phyloP scores from a whole-genome alignment of 1,139 yeast species.

The Zygosaccharomyces sapae region DNA sequence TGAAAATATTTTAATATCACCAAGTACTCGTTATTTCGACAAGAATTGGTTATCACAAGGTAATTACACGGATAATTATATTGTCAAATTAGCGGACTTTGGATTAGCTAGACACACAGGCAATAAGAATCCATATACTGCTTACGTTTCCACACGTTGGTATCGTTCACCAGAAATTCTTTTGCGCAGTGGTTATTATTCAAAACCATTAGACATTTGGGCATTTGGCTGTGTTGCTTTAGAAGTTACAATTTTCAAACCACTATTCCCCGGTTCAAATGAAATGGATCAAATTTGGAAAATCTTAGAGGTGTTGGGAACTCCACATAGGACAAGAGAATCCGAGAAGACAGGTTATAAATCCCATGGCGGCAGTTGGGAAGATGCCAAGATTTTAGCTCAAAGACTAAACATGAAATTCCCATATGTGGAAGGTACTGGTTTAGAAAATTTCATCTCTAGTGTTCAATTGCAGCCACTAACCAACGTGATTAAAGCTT shows the following conservation, averaged over 20 bases:
- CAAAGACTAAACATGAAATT: conserved; percentile 49
- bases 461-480: conserved; percentile 41
- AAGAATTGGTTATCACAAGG: conserved; percentile 36
- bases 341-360: conserved; percentile 27
- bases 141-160: conserved; percentile 94
- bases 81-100: conserved; percentile 84
- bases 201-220: conserved; percentile 86
- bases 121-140: conserved; percentile 56
- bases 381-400: conserved; percentile 51
- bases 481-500: conserved; percentile 49
- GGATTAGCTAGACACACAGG: conserved; percentile 73
- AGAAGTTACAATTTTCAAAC: conserved; percentile 70
- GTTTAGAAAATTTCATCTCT: conserved; percentile 39
- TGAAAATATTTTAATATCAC: conserved; percentile 74
- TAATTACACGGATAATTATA: conserved; percentile 45
- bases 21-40: conserved; percentile 53
- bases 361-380: conserved; percentile 69
- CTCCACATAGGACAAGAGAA: conserved; percentile 47
- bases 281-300: conserved; percentile 74
- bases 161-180: conserved; percentile 92
- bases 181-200: conserved; percentile 60
- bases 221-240: conserved; percentile 86
- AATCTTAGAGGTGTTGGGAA: conserved; percentile 64
- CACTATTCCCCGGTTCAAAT: conserved; percentile 78
- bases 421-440: conserved; percentile 45